Percentiles rank a stretch among this genome's conserved stretches.
phyloP scores from a whole-genome alignment of 2,329 filamentous ascomycete species.

The Xylaria sp. region DNA sequence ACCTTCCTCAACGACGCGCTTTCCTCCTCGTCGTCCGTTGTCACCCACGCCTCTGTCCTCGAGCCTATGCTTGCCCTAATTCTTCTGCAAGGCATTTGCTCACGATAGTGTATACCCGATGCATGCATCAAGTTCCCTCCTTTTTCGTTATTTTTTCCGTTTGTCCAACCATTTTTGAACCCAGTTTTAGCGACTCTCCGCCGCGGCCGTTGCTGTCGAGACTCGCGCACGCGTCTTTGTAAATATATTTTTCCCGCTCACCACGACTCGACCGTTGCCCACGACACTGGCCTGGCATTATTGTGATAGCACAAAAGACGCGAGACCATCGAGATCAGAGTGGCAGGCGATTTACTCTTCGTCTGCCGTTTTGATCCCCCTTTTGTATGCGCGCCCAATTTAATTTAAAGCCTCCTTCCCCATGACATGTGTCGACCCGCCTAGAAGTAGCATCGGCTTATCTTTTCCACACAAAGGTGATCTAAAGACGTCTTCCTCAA shows the following conservation, averaged over 20 bases:
- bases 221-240: constrained; percentile 32
- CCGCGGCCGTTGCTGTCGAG: constrained; percentile 16
- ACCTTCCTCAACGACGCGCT: constrained; percentile 41
- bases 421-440: constrained; percentile 26
- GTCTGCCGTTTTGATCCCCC: constrained; percentile 45
- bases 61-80: constrained; percentile 29
- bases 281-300: constrained; percentile 13
- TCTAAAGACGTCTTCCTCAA: constrained; percentile 68
- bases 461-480: constrained; percentile 48
- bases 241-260: constrained; percentile 1
- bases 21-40: constrained; percentile 39
- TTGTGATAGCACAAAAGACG: constrained; percentile 26
- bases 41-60: constrained; percentile 17
- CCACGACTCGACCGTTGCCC: constrained; percentile 20
- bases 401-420: constrained; percentile 7
- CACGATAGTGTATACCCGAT: constrained; percentile 39
- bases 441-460: constrained; percentile 33
- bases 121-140: constrained; percentile 43
- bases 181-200: constrained; percentile 26
- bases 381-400: constrained; percentile 35
- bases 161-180: constrained; percentile 37
- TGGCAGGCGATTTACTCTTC: constrained; percentile 42
- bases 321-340: constrained; percentile 38
- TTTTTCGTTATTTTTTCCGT: constrained; percentile 40
- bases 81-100: constrained; percentile 27